Evolutionary conservation across 768 basidiomycete genomes (phyloP).

Genomic region (Xanthoconium stramineum): DNA sequence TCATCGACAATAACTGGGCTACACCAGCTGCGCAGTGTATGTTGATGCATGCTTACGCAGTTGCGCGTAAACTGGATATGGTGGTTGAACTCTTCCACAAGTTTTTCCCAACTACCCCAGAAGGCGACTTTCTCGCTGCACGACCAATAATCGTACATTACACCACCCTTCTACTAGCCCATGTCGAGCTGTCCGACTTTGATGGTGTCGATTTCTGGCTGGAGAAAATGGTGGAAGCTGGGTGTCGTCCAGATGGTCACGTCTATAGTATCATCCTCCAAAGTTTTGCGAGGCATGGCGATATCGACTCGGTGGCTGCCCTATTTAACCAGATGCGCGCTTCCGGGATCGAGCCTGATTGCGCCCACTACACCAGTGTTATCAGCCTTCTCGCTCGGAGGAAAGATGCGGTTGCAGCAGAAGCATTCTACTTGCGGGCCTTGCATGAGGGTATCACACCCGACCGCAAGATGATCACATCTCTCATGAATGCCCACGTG

Average conservation of each 20-base stretch:
- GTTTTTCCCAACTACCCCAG: slow-evolving; percentile 43
- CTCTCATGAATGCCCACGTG: slow-evolving; percentile 81
- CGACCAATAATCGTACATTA: slow-evolving; percentile 51
- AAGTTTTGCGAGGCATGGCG: slow-evolving; percentile 51
- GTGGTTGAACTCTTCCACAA: slow-evolving; percentile 51
- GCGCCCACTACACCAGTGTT: slow-evolving; percentile 60
- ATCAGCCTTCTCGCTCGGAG: slow-evolving; percentile 63
- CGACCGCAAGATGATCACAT: slow-evolving; percentile 60
- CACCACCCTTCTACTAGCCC: slow-evolving; percentile 53
- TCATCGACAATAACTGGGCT: slow-evolving; percentile 31
- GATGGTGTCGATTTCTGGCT: slow-evolving; percentile 55
- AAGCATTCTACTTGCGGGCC: slow-evolving; percentile 63
- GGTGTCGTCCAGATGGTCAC: slow-evolving; percentile 50
- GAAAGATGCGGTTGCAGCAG: slow-evolving; percentile 61
- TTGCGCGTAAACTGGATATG: slow-evolving; percentile 37
- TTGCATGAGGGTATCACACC: slow-evolving; percentile 59
- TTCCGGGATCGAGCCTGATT: slow-evolving; percentile 44
- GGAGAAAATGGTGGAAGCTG: slow-evolving; percentile 44
- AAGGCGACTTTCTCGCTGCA: slow-evolving; percentile 28
- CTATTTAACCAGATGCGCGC: slow-evolving; percentile 62
- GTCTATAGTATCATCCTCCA: slow-evolving; percentile 62
- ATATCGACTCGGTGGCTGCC: slow-evolving; percentile 47
- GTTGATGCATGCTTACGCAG: slow-evolving; percentile 56
- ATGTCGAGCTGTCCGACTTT: slow-evolving; percentile 45
- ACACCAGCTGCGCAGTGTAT: slow-evolving; percentile 35